Percentiles rank a stretch among this genome's conserved stretches.
Evolutionary conservation across 192 early-diverging fungal genomes (phyloP).

Genomic region (Backusella circina): DNA sequence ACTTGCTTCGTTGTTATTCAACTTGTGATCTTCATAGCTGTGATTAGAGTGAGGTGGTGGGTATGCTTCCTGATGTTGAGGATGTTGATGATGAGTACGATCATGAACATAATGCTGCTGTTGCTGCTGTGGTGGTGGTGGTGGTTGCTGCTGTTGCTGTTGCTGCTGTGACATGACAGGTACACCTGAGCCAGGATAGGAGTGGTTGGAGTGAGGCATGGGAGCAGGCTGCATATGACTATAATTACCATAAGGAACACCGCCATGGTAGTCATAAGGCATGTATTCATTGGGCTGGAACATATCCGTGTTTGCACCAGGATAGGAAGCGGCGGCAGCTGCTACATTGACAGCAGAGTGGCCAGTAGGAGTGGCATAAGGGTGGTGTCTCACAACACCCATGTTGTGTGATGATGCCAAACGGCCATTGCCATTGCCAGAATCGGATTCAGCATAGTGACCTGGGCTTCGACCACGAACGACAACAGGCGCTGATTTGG

Average conservation of each 20-base stretch:
- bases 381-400: neutral
- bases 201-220: neutral
- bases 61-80: neutral
- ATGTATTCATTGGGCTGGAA: constrained; percentile 13
- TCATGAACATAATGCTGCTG: constrained; percentile 12
- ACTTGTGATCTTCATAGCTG: neutral
- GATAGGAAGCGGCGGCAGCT: constrained; percentile 10
- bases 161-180: constrained; percentile 9
- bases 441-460: constrained; percentile 68
- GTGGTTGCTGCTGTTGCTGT: neutral
- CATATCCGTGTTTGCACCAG: neutral
- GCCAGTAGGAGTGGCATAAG: constrained; percentile 15
- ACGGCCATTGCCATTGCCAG: neutral
- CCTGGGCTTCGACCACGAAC: constrained; percentile 89
- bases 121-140: neutral
- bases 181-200: constrained; percentile 5
- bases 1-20: neutral
- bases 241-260: neutral
- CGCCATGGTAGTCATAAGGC: constrained; percentile 1
- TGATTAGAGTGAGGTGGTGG: neutral
- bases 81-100: neutral
- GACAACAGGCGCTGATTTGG: constrained; percentile 72
- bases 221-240: neutral
- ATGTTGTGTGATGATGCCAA: neutral
- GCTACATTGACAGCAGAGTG: constrained; percentile 9